Evolutionary conservation across 306 rosid genomes (phyloP), one percentile per base, ranked within the genome.

Genomic region (Glycine soja): DNA sequence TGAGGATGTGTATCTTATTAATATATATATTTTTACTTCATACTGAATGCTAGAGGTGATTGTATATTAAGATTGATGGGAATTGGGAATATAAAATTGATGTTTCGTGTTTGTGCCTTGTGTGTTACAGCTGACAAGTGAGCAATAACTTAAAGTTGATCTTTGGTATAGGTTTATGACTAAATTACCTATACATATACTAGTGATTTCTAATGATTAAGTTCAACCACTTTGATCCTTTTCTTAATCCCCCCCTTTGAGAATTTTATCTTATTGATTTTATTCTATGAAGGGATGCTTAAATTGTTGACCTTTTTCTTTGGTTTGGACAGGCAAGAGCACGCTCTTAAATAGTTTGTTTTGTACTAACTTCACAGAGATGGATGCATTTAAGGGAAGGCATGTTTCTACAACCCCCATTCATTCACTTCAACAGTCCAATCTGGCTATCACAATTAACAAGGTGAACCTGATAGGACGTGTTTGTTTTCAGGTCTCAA

Each of bases 371-470:
- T 94, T 94, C 78, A 91, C 86, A 83, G 98, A 94, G 96, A 94
- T 94, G 98, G 96, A 94, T 79, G 96, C 98, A 72, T 92, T 90
- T 72, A 90, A 58, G 67, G 98, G 98, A 88, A 92, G 98, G 98
- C 76, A 83, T 78, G 94, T 86, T 86, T 69, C 64, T 47, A 13
- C 67, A 43, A 18, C 1, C 45, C 82, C 72, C 71, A 61, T 38
- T 2, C 72, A 16, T 76, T 24, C 38, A 59, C 38, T 30, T 57
- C 48, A 74, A 43, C 51, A 24, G 2, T 24, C 2, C 30, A 24
- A 24, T 24, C 30, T 24, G 2, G 30, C 46, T 42, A 6, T 42
- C 38, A 69, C 47, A 36, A 7, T 24, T 13, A 34, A 65, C 62
- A 66, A 38, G 67, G 43, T 42, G 63, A 36, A 81, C 42, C 48